Evolutionary conservation across 1,284 basidiomycete species (phyloP).

Genomic region (Mycena sp.): DNA sequence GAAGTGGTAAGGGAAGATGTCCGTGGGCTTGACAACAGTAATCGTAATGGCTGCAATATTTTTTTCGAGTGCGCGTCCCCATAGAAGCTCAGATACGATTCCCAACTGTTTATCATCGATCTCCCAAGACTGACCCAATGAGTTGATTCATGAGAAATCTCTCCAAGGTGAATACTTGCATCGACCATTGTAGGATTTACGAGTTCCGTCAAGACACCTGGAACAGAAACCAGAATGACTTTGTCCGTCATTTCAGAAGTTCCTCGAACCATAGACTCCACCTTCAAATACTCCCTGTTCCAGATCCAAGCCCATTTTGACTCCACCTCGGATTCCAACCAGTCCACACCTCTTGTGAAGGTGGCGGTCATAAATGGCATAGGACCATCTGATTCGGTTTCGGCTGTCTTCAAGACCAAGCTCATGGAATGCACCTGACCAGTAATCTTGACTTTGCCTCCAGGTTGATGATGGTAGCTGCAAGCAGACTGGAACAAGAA

Average conservation of each 20-base stretch:
- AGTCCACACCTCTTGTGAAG: background rate
- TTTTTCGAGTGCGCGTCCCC: background rate
- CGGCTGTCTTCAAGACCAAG: background rate
- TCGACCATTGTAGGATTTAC: background rate
- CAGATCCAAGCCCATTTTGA: conserved; percentile 14
- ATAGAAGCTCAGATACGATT: conserved; percentile 12
- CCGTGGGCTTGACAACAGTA: background rate
- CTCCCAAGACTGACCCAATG: conserved; percentile 5
- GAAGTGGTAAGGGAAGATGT: background rate
- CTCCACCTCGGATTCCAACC: background rate
- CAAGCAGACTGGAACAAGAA: background rate
- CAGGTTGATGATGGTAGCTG: background rate
- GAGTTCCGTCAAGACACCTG: background rate
- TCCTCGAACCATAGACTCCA: background rate
- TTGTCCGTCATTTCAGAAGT: conserved; percentile 1
- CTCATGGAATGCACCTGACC: conserved; percentile 1
- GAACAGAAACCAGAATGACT: background rate
- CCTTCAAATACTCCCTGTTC: background rate
- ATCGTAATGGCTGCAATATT: background rate
- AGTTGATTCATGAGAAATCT: background rate
- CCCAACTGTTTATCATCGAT: conserved; percentile 8
- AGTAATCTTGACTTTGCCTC: background rate
- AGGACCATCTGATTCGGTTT: background rate
- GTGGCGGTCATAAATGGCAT: background rate
- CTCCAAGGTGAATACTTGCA: background rate